Percentiles rank a stretch among this genome's conserved stretches.
Evolutionary conservation across 306 rosid genomes (phyloP).

Genomic region (Carpinus fangiana): DNA sequence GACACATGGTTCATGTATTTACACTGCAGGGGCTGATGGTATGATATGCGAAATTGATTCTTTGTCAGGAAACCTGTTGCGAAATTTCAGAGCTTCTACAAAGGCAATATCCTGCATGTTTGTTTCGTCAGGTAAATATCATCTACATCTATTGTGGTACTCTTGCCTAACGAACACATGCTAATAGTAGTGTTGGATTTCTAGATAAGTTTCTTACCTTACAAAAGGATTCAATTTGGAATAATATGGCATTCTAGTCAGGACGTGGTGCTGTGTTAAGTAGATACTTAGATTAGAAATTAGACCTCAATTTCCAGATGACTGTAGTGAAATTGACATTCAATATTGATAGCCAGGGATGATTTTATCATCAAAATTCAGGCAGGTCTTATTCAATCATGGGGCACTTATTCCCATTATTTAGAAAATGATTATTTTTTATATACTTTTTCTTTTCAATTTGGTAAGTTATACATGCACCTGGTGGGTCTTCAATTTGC

Average conservation of each 20-base stretch:
- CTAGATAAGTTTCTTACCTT: conserved; percentile 11
- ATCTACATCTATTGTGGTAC: conserved; percentile 14
- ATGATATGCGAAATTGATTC: conserved; percentile 70
- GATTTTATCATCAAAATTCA: conserved; percentile 1
- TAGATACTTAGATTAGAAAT: neutral
- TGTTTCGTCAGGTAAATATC: conserved; percentile 70
- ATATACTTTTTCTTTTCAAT: neutral
- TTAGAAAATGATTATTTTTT: neutral
- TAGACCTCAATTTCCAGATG: neutral
- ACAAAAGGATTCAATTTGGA: neutral
- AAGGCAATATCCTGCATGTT: conserved; percentile 76
- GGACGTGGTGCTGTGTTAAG: neutral
- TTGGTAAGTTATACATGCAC: neutral
- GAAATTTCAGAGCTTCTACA: conserved; percentile 79
- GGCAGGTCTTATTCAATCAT: conserved; percentile 13
- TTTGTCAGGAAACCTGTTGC: conserved; percentile 66
- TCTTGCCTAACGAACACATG: conserved; percentile 15
- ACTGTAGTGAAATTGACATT: conserved; percentile 9
- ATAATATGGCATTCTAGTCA: neutral
- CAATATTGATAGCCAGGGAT: conserved; percentile 9
- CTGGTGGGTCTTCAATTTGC: neutral
- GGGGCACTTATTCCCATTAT: neutral
- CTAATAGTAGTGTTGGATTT: conserved; percentile 13
- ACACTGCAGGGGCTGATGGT: conserved; percentile 88
- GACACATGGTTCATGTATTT: conserved; percentile 48